Evolutionary conservation across 805 yeast genomes (phyloP), one percentile per base, ranked within the genome.

Genomic region (Starmerella lactis-condensi): DNA sequence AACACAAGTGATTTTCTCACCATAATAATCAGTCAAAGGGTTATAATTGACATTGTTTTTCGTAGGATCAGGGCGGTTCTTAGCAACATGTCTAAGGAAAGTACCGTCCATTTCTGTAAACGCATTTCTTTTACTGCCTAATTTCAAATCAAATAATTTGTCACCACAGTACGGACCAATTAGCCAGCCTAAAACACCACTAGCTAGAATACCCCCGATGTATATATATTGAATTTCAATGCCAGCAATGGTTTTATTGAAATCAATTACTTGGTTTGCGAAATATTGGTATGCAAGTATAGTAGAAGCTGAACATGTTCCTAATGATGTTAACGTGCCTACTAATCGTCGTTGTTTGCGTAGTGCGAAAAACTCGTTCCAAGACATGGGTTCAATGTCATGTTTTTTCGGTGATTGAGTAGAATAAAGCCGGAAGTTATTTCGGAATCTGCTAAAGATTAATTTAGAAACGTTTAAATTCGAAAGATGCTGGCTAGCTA

Each of bases 21-120:
- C 98, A 51, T 89, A 89, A 57, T 82, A 89, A 55, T 89, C 98
- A n/a, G 95, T 94, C 28, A 89, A 92, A 10, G 96, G 96, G 56
- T 85, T 89, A 21, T 53, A 38, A 56, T 82, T 75, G 17, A 37
- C 41, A 47, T 82, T 70, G 57, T 83, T 94, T 34, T 76, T 70
- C 13, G 83, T 67, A 14, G 98, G 93, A 58, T 89, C 93, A 19
- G 83, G 95, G 47, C 98, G 65, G 55, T 81, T 75, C 35, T 62
- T 61, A 44, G 67, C 69, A 40, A 89, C 65, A 48, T 70, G 85
- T 41, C 66, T 65, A 51, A 85, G 61, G 45, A 85, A 89, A 24
- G 65, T 60, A 41, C 71, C 66, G 49, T 85, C 82, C 57, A 76
- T 83, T 30, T 52, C 30, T 20, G 31, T 24, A 34, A 52, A 54